Evolutionary conservation across 1,284 basidiomycete genomes (phyloP).

Genomic region (Agaricales sp.): DNA sequence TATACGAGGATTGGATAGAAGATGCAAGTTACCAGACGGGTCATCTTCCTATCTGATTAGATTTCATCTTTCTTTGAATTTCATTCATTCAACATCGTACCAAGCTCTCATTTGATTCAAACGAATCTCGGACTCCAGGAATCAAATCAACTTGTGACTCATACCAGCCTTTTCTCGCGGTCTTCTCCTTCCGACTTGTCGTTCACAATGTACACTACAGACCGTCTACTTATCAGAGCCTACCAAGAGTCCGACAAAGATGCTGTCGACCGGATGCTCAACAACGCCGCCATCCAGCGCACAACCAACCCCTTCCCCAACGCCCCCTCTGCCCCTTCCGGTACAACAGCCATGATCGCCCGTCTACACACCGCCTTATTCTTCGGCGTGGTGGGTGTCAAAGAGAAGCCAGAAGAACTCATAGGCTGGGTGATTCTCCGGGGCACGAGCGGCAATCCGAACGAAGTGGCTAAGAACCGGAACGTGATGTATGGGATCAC

Average conservation of each 20-base stretch:
- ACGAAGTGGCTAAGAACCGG: constrained; percentile 21
- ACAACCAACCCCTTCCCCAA: constrained; percentile 19
- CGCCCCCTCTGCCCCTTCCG: constrained; percentile 16
- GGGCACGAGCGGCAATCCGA: constrained; percentile 11
- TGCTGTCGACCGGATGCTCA: constrained; percentile 21
- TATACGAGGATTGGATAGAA: constrained; percentile 7
- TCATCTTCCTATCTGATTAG: no score
- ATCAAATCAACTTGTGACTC: no score
- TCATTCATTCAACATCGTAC: no score
- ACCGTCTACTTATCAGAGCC: constrained; percentile 19
- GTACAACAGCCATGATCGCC: constrained; percentile 17
- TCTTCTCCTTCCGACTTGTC: background rate
- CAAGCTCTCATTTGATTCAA: no score
- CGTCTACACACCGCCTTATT: constrained; percentile 20
- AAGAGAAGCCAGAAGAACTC: constrained; percentile 21
- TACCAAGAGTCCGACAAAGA: constrained; percentile 21
- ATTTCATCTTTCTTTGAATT: no score
- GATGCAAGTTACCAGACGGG: background rate
- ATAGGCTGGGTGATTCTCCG: constrained; percentile 24
- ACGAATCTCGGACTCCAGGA: no score
- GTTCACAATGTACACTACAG: constrained; percentile 16
- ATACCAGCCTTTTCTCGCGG: no score
- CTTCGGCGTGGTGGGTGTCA: constrained; percentile 22
- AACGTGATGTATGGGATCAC: constrained; percentile 19
- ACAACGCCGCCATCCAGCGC: constrained; percentile 21